These are phyloP conservation scores for Letharia columbiana DNA, from an alignment of 495 filamentous ascomycete species.

Conservation along the genomic window DNA sequence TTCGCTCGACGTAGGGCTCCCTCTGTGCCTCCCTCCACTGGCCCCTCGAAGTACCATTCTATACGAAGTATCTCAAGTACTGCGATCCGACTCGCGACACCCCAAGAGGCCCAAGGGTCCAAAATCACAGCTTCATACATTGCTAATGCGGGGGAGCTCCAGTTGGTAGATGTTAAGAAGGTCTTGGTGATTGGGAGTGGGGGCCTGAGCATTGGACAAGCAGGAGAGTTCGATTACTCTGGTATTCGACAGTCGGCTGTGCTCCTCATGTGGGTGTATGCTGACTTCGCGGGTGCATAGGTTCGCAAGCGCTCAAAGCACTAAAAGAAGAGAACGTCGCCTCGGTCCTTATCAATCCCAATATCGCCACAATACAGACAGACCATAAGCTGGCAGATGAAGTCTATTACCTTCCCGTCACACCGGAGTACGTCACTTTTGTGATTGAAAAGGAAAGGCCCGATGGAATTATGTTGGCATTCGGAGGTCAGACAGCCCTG, in stretches of 20 bases:
- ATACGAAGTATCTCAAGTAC: conserved; percentile 12
- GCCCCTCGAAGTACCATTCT: neutral
- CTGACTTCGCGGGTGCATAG: conserved; percentile 35
- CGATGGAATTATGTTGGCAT: conserved; percentile 93
- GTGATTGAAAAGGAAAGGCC: conserved; percentile 88
- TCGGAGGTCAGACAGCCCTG: conserved; percentile 91
- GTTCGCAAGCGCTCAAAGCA: conserved; percentile 93
- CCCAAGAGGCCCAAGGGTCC: conserved; percentile 13
- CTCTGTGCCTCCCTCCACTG: neutral
- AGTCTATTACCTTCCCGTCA: conserved; percentile 96
- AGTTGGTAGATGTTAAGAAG: conserved; percentile 81
- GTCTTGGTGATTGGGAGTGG: conserved; percentile 88
- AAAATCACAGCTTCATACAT: conserved; percentile 8
- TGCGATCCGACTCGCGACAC: conserved; percentile 2
- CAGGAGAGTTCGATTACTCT: conserved; percentile 95
- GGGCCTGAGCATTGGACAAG: conserved; percentile 91
- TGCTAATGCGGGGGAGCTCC: conserved; percentile 5
- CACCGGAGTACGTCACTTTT: conserved; percentile 92
- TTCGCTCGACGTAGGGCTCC: neutral
- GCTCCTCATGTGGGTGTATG: neutral
- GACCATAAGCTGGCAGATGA: conserved; percentile 96
- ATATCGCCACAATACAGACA: conserved; percentile 97
- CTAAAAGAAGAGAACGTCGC: conserved; percentile 92
- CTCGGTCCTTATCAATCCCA: conserved; percentile 94
- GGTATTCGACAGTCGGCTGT: conserved; percentile 41